Conservation (phyloP, 2,329 filamentous ascomycete genomes). For the Rhytidhysteron rufulum region DNA sequence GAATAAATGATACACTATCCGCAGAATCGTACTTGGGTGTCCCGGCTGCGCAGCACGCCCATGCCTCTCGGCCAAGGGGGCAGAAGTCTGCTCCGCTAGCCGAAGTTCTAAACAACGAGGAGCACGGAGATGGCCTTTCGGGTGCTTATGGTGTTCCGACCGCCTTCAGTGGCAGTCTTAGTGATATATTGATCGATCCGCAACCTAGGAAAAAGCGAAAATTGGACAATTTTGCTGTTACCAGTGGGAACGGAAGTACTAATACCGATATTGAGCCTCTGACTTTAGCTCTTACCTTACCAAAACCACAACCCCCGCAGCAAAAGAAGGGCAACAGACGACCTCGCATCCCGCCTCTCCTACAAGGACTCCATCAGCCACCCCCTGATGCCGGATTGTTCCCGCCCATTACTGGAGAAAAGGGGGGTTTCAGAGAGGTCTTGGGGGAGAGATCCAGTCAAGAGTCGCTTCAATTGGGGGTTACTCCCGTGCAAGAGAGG, state of each 20-base stretch:
- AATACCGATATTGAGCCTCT: slow-evolving; percentile 7
- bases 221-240: slow-evolving; percentile 9
- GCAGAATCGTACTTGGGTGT: slow-evolving; percentile 5
- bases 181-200: slow-evolving; percentile 23
- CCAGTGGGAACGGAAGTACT: slow-evolving; percentile 13
- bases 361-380: slow-evolving; percentile 61
- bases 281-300: slow-evolving; percentile 26
- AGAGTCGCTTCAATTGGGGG: neutral
- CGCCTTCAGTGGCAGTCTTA: slow-evolving; percentile 26
- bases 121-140: slow-evolving; percentile 9
- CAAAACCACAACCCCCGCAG: slow-evolving; percentile 32
- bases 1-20: slow-evolving; percentile 3
- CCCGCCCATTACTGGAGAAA: slow-evolving; percentile 56
- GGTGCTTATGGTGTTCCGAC: slow-evolving; percentile 5
- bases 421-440: slow-evolving; percentile 20
- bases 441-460: slow-evolving; percentile 8
- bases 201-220: slow-evolving; percentile 18
- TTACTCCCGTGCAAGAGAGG: neutral
- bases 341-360: slow-evolving; percentile 43
- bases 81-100: slow-evolving; percentile 30
- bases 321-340: slow-evolving; percentile 26
- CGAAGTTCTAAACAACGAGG: slow-evolving; percentile 29
- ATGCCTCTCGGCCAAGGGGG: slow-evolving; percentile 1
- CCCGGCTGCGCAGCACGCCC: neutral
- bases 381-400: slow-evolving; percentile 59